Conservation (phyloP, 2,329 filamentous ascomycete genomes). For the Cladorrhinum sp. region DNA sequence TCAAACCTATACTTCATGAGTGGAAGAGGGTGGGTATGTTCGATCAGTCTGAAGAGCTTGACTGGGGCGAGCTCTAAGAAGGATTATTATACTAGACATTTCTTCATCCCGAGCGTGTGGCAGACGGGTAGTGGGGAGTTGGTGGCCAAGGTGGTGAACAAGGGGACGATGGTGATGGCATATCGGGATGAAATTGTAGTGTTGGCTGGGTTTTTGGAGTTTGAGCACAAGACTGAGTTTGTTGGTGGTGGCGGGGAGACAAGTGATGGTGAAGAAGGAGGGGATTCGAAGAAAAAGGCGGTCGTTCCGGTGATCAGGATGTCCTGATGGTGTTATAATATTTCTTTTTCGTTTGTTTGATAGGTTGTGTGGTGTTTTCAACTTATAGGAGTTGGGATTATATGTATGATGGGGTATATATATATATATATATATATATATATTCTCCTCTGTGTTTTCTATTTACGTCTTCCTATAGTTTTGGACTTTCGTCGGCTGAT, state of each 20-base stretch:
- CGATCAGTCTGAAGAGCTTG: conserved; percentile 18
- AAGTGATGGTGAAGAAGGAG: background rate
- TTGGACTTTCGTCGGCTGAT: no score
- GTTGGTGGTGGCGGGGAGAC: background rate
- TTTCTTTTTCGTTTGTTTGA: no score
- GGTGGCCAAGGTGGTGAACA: conserved; percentile 18
- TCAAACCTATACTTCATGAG: conserved; percentile 24
- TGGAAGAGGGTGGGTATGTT: conserved; percentile 25
- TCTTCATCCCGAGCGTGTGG: conserved; percentile 26
- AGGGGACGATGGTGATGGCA: conserved; percentile 21
- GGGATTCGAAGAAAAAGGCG: background rate
- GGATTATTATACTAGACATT: conserved; percentile 21
- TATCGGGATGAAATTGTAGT: conserved; percentile 23
- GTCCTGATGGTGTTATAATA: background rate
- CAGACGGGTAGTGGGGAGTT: conserved; percentile 16
- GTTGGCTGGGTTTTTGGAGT: conserved; percentile 25
- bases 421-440: no score
- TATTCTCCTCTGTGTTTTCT: no score
- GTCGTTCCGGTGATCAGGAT: conserved; percentile 10
- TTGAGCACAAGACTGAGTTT: conserved; percentile 23
- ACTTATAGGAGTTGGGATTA: no score
- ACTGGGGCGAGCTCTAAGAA: background rate
- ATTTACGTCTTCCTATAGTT: no score
- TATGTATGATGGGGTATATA: no score
- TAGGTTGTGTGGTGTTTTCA: no score